Base-by-base conservation (phyloP, 768 basidiomycete species). In the Lactifluus subvellereus region DNA sequence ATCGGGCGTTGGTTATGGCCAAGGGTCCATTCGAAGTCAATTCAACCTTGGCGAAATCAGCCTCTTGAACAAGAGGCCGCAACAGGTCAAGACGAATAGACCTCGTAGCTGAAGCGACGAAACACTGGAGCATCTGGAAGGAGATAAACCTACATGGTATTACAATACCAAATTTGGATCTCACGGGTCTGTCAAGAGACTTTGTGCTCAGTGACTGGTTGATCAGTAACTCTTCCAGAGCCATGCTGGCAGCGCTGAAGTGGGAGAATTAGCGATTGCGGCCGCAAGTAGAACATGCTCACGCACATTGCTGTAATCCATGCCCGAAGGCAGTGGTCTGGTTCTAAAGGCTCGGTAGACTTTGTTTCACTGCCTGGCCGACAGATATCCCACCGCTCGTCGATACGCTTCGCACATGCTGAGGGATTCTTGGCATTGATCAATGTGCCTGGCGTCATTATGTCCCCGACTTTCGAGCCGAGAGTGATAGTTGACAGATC, bases 291-390 rank as follows among this genome's bases (percentile, higher is more conserved):
- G 27, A 42, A 1, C 0, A 20, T 7, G 14, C 10, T 35, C 6
- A 57, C 64, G 42, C 42, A 62, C 64, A 65, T 58, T 22, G 64
- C 64, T 3, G 64, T 62, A 13, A 62, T 33, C 64, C 64, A 65
- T 33, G 64, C 64, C 30, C 58, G 63, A 35, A 54, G 38, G 35
- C 35, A 53, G 6, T 48, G 18, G 13, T 54, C 14, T 6, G 58
- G 48, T 6, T 56, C 30, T 11, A 40, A 49, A 9, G 30, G 30
- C 7, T 35, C 40, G 22, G 18, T 6, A n/a, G 38, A 30, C 2
- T 51, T 6, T 6, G 38, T 6, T 14, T 14, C 49, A 18, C 20
- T 40, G 13, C 27, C 38, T 32, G 1, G 35, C 10, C 40, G 18
- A 2, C 13, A 53, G 11, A 45, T 37, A 22, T 64, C 59, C 63